phyloP scores from a whole-genome alignment of 2,329 filamentous ascomycete species.

The Kalaharituber pfeilii region DNA sequence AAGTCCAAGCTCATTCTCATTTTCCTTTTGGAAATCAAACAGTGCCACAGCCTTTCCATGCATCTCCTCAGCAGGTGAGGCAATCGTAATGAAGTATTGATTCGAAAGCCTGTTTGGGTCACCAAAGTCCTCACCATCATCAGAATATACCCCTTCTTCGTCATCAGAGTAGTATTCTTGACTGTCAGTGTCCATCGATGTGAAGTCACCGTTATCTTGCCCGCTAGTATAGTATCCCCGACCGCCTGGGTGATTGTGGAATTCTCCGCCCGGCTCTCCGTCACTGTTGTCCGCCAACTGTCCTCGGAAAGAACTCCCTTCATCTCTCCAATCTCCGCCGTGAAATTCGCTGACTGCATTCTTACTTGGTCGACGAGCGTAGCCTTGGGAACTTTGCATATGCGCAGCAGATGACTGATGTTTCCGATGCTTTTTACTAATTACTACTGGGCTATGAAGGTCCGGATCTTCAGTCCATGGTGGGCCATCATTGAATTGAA shows the following conservation, averaged over 20 bases:
- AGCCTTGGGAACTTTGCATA: conserved; percentile 27
- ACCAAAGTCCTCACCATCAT: conserved; percentile 31
- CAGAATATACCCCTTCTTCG: conserved; percentile 33
- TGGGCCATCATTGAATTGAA: conserved; percentile 71
- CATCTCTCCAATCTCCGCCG: conserved; percentile 10
- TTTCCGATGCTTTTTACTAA: conserved; percentile 69
- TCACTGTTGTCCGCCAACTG: conserved; percentile 13
- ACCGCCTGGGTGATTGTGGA: conserved; percentile 16
- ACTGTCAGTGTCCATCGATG: conserved; percentile 30
- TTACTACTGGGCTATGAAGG: conserved; percentile 71
- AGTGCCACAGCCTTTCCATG: conserved; percentile 89
- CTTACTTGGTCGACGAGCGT: conserved; percentile 24
- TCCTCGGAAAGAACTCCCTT: conserved; percentile 10
- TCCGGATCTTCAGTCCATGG: conserved; percentile 95
- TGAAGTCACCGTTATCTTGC: conserved; percentile 2
- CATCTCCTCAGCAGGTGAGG: conserved; percentile 91
- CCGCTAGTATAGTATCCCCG: conserved; percentile 15
- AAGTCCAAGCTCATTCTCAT: conserved; percentile 86
- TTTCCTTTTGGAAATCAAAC: conserved; percentile 87
- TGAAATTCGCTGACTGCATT: conserved; percentile 15
- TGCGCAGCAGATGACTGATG: conserved; percentile 52
- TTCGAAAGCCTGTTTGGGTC: conserved; percentile 70
- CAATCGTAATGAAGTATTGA: conserved; percentile 89
- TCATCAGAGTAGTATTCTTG: conserved; percentile 34
- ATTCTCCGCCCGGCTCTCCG: conserved; percentile 17